phyloP scores from a whole-genome alignment of 768 basidiomycete species.

The Kwoniella sp. region DNA sequence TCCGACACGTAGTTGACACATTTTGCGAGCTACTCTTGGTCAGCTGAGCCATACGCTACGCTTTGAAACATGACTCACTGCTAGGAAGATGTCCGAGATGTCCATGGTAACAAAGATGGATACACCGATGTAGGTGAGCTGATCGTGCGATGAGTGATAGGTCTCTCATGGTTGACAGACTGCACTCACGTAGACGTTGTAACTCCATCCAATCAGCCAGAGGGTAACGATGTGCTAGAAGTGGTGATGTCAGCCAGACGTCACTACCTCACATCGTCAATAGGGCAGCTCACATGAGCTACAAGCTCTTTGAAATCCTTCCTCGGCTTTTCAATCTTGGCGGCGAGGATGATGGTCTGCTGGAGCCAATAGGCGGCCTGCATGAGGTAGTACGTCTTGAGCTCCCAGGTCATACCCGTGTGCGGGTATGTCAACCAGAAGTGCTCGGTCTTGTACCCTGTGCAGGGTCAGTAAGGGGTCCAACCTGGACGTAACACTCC shows the following conservation, averaged over 20 bases:
- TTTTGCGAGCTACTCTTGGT: conserved; percentile 65
- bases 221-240: conserved; percentile 76
- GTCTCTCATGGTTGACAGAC: too few relatives aligned
- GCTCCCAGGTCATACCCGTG: conserved; percentile 74
- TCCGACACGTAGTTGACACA: conserved; percentile 76
- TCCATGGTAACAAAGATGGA: conserved; percentile 97
- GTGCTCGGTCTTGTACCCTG: conserved; percentile 58
- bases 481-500: background rate
- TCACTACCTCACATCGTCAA: background rate
- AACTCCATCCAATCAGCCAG: conserved; percentile 80
- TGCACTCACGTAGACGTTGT: conserved; percentile 31
- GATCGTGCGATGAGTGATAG: too few relatives aligned
- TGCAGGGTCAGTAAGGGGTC: background rate
- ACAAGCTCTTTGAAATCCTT: conserved; percentile 85
- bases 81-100: conserved; percentile 81
- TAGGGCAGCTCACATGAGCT: conserved; percentile 56
- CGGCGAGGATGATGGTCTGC: conserved; percentile 74
- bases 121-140: conserved; percentile 77
- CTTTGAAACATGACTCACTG: conserved; percentile 56
- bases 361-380: conserved; percentile 93
- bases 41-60: background rate
- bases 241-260: background rate
- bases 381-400: conserved; percentile 91
- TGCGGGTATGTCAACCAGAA: conserved; percentile 92
- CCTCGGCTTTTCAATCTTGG: conserved; percentile 87